Base-by-base conservation (phyloP, 305 asterid genomes). In the Fraxinus dipetala region DNA sequence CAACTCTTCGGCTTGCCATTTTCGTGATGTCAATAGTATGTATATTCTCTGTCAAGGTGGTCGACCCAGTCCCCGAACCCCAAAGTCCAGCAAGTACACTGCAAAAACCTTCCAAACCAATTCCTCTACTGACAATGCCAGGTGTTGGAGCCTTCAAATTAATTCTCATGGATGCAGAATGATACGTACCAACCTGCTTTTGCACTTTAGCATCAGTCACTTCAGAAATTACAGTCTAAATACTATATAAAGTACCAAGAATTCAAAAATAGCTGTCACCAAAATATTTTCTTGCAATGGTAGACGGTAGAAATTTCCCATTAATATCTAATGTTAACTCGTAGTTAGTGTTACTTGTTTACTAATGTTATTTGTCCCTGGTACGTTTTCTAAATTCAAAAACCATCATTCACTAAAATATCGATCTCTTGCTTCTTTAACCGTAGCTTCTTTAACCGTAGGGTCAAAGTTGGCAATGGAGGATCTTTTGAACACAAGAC, bases 31-130 rank as follows among this genome's bases (percentile, higher is more conserved):
- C 85, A 80, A 96, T 90, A 11, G 99, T 93, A 84, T 96, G 97
- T 81, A 92, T 84, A 56, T 96, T 96, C 86, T 94, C 99, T 0
- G 93, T 92, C 90, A 96, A 87, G 85, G 98, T 93, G 80, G 98
- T 94, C 63, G 98, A 89, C 81, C 98, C 99, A 0, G 98, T 88
- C 78, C 99, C 98, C 22, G 98, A 83, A 72, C 99, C 99, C 98
- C 98, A 96, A 82, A 94, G 95, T 67, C 98, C 99, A 75, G 98
- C 99, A 80, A 96, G 83, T 20, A 93, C 81, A 87, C 99, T 91
- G 90, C 98, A 96, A 85, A 96, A 96, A 54, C 99, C 99, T 82
- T 96, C 99, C 78, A 93, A 63, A 35, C 95, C 99, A 61, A 93
- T 94, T 75, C 98, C 99, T 87, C 99, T 83, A 82, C 98, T 93